Base-by-base conservation (phyloP, 257 asterid genomes). In the Solanum chiquidenum region DNA sequence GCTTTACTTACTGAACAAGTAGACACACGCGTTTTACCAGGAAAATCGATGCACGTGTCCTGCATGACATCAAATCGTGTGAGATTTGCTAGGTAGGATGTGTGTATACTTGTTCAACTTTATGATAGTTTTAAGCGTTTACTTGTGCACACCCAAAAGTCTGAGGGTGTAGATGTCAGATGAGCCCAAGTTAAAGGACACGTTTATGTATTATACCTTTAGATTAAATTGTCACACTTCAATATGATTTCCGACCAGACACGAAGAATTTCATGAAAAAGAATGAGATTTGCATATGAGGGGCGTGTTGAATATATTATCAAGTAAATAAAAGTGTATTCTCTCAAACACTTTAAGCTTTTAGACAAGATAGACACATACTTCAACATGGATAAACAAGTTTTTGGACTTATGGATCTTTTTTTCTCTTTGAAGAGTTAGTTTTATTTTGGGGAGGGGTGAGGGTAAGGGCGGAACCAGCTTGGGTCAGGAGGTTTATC, bases 141-240 rank as follows among this genome's bases (percentile, higher is more conserved):
- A 60, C 3, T 9, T 60, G 29, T 60, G 29, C 27, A 23, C 0
- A 3, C 27, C 4, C 0, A 23, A 3, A n/a, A 60, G 13, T 60
- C 0, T 58, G 68, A 21, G 1, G 9, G 9, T 3, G 6, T 18
- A 52, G 2, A 16, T 52, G 23, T 1, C 0, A 18, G 2, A 2
- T 52, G 10, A 21, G 3, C 1, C 2, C 13, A 60, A 60, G 69
- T 23, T 60, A 23, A 62, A 23, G 0, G 12, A 4, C 1, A 1
- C 2, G 13, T 21, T 23, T 23, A 60, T 60, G 1, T 2, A 60
- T 23, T 21, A 23, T 12, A 3, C 5, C 1, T 69, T 29, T 29
- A 69, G 11, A 29, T 13, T 6, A 29, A 29, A 69, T 6, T 6
- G 76, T 6, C 38, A 1, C 12, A 14, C 23, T 69, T 69, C 38